phyloP scores from a whole-genome alignment of 1,139 yeast genomes.

The Magnusiomyces sp. region DNA sequence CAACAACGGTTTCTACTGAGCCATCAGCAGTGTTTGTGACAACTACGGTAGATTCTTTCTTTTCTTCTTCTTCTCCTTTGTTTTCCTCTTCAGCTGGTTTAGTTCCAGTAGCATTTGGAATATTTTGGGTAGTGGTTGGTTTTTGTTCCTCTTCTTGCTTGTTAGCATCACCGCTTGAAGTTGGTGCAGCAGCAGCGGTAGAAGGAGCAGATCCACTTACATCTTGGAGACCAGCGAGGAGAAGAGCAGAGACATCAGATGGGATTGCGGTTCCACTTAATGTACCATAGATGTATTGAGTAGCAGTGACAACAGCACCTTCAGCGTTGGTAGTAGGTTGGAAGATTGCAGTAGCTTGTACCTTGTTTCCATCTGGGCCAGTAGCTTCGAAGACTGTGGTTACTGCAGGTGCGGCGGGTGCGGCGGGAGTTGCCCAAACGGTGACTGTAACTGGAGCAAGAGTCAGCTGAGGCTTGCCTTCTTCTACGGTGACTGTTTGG shows the following conservation, averaged over 20 bases:
- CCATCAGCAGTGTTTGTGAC: neutral
- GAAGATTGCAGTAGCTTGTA: neutral
- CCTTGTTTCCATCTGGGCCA: neutral
- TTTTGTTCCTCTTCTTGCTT: neutral
- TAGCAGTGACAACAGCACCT: slow-evolving; percentile 1
- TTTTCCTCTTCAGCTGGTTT: neutral
- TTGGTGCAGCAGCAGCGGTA: neutral
- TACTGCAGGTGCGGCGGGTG: neutral
- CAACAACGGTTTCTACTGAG: neutral
- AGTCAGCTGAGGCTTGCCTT: neutral
- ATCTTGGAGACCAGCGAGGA: neutral
- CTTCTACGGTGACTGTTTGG: too few relatives aligned
- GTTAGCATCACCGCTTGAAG: neutral
- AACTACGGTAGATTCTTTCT: neutral
- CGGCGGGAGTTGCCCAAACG: neutral
- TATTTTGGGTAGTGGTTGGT: neutral
- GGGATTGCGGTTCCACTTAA: neutral
- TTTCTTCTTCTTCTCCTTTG: neutral
- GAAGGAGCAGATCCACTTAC: slow-evolving; percentile 2
- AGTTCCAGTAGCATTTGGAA: slow-evolving; percentile 1
- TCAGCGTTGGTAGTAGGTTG: slow-evolving; percentile 1
- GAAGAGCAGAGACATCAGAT: neutral
- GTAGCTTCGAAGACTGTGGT: slow-evolving; percentile 1
- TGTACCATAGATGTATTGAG: neutral
- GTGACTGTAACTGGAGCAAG: neutral